Evolutionary conservation across 257 asterid species (phyloP), one percentile per base, ranked within the genome.

Genomic region (Primulina tabacum): DNA sequence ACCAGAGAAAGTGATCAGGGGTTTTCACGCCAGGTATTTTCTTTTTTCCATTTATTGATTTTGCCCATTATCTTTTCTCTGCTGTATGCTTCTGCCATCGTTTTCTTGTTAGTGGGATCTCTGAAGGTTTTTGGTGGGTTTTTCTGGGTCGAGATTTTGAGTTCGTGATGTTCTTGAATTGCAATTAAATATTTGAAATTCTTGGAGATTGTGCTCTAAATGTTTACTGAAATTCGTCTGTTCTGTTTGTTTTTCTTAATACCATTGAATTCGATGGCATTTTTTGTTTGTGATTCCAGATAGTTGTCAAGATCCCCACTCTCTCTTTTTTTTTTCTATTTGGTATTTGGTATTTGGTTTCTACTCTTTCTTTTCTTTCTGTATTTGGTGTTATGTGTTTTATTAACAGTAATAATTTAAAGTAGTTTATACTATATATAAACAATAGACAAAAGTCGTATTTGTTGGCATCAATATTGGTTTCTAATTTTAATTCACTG

Each of bases 1-100:
- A 24, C 84, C 60, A 71, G 64, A 65, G 61, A 77, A 62, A 71
- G 50, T 37, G 82, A 73, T 59, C 90, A 79, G 69, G 77, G 71
- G 62, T 71, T 75, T 61, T 60, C 79, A 68, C 80, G 71, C 6
- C 75, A 79, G 89, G 89, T 85, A 66, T 21, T n/a, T 24, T 62
- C 1, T 10, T 73, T 57, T 11, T 47, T 30, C 63, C 61, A 33
- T 33, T 20, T 34, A 16, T 59, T 40, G 28, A 29, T 47, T 29
- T 60, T 10, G 35, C 26, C 6, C 34, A 16, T 12, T 40, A 34
- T 28, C 20, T 64, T 29, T 56, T 38, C 16, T 38, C 16, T 38
- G 4, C 57, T 59, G 4, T 71, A 7, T 70, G 47, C 40, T 71
- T 65, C 56, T 59, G 1, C 61, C 20, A 52, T 64, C 62, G 35